These are phyloP conservation scores for Pseudomassariella vexata DNA, from an alignment of 2,329 filamentous ascomycete species.

Conservation along the genomic window DNA sequence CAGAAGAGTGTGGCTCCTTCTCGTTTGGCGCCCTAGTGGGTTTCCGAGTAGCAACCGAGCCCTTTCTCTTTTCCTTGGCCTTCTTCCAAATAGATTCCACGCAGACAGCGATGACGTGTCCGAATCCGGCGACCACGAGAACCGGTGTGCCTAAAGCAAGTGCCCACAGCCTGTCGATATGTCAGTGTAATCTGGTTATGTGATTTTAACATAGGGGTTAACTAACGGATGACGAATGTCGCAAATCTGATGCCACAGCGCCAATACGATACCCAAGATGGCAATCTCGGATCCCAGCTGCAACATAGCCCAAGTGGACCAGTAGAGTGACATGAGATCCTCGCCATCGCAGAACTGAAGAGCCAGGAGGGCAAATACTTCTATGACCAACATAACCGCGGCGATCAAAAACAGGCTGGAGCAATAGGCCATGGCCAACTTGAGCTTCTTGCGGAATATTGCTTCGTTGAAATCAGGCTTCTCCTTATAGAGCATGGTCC, in stretches of 20 bases:
- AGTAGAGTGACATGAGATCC: slow-evolving; percentile 53
- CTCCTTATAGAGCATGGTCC: slow-evolving; percentile 29
- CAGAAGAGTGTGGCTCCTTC: too few species aligned
- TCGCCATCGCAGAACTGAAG: slow-evolving; percentile 56
- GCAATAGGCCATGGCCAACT: slow-evolving; percentile 35
- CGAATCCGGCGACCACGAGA: slow-evolving; percentile 49
- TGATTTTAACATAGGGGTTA: too few species aligned
- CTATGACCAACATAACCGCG: slow-evolving; percentile 42
- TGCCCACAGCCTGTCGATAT: slow-evolving; percentile 37
- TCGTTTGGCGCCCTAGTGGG: slow-evolving; percentile 4
- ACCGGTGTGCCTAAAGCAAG: slow-evolving; percentile 55
- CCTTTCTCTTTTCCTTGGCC: slow-evolving; percentile 11
- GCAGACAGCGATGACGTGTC: slow-evolving; percentile 35
- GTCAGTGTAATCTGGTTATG: slow-evolving; percentile 2
- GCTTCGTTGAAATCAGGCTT: slow-evolving; percentile 24
- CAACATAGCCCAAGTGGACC: slow-evolving; percentile 56
- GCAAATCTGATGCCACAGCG: slow-evolving; percentile 42
- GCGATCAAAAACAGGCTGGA: slow-evolving; percentile 38
- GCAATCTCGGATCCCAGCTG: slow-evolving; percentile 54
- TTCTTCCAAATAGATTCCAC: slow-evolving; percentile 15
- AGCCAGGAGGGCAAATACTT: slow-evolving; percentile 47
- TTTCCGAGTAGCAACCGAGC: slow-evolving; percentile 2
- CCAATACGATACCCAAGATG: slow-evolving; percentile 49
- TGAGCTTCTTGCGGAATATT: slow-evolving; percentile 30
- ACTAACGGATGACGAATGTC: slow-evolving; percentile 47